Evolutionary conservation across 1,139 yeast genomes (phyloP), one percentile per base, ranked within the genome.

Genomic region (Blastobotrys malaysiensis): DNA sequence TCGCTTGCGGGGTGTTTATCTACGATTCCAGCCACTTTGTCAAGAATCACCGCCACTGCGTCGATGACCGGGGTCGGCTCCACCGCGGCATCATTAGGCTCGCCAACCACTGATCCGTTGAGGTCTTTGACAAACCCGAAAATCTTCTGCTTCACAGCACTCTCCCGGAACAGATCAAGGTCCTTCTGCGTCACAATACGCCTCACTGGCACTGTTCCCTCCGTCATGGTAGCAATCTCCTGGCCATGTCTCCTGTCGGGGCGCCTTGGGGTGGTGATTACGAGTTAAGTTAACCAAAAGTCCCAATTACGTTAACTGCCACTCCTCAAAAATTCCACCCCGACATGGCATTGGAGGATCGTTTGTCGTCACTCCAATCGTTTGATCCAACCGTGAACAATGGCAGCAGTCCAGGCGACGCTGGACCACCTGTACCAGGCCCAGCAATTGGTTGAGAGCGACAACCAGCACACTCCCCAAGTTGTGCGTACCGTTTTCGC

Each of bases 1-100:
- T 86, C 93, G 19, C 78, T 71, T 0, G 95, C 91, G 0, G 97
- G 97, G 64, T 86, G 81, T 1, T 65, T 61, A 2, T 75, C 75
- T 0, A 86, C 77, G 0, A 81, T 66, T 0, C 47, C 57, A 2
- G 73, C 71, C 0, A 90, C 77, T 1, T 71, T 62, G 4, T 76
- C 75, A 14, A 91, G 67, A 0, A 83, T 57, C 0, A 59, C 58
- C 14, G 77, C 55, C 2, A 86, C 56, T 0, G 70, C 57, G 2
- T 62, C 58, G 0, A 79, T 71, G 0, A 71, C 61, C 1, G 63
- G 57, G 5, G 62, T 54, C 9, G 58, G 55, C 7, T 57, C 58
- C 43, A 60, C 59, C 11, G 56, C 60, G 9, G 61, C 65, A n/a
- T 70, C 69, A 39, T 70, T 68, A n/a, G 71, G 61, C 47, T 72